A percentile compares a stretch with the other conserved stretches of the same genome.
Conservation (phyloP, 495 filamentous ascomycete genomes). For the Hamigera avellanea region DNA sequence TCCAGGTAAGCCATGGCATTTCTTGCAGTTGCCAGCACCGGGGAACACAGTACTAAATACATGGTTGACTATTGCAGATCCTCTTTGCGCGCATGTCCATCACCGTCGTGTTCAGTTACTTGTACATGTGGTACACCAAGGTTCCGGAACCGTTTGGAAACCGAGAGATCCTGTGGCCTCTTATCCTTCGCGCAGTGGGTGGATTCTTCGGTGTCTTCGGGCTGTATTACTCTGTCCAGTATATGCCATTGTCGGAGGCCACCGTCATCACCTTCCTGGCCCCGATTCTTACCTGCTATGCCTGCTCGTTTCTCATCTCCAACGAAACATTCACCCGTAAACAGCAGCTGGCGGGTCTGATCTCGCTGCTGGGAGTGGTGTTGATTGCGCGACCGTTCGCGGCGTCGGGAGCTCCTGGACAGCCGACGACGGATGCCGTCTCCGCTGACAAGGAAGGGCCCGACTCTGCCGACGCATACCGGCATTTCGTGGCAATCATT, state of each 20-base stretch:
- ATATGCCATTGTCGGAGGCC: slow-evolving; percentile 81
- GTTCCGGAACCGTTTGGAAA: slow-evolving; percentile 62
- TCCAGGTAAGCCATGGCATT: slow-evolving; percentile 57
- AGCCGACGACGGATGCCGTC: slow-evolving; percentile 1
- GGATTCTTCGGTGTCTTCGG: slow-evolving; percentile 85
- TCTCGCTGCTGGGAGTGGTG: slow-evolving; percentile 72
- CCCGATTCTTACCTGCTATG: slow-evolving; percentile 71
- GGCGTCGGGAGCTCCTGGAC: not conserved
- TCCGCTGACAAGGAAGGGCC: slow-evolving; percentile 9
- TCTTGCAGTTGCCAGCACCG: no score
- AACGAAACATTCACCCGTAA: slow-evolving; percentile 69
- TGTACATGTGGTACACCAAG: slow-evolving; percentile 65
- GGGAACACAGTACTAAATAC: no score
- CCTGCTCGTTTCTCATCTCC: slow-evolving; percentile 60
- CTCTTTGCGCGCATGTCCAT: slow-evolving; percentile 78
- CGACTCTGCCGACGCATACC: slow-evolving; percentile 29
- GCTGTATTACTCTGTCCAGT: slow-evolving; percentile 71
- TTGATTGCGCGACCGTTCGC: slow-evolving; percentile 68
- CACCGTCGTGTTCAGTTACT: slow-evolving; percentile 51
- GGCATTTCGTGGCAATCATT: slow-evolving; percentile 63
- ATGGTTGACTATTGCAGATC: slow-evolving; percentile 30
- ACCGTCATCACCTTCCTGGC: slow-evolving; percentile 88
- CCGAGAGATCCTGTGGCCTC: slow-evolving; percentile 48
- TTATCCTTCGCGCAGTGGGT: slow-evolving; percentile 55
- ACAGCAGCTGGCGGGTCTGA: slow-evolving; percentile 63